phyloP scores from a whole-genome alignment of 768 basidiomycete species.

The Boletus barrowsii region DNA sequence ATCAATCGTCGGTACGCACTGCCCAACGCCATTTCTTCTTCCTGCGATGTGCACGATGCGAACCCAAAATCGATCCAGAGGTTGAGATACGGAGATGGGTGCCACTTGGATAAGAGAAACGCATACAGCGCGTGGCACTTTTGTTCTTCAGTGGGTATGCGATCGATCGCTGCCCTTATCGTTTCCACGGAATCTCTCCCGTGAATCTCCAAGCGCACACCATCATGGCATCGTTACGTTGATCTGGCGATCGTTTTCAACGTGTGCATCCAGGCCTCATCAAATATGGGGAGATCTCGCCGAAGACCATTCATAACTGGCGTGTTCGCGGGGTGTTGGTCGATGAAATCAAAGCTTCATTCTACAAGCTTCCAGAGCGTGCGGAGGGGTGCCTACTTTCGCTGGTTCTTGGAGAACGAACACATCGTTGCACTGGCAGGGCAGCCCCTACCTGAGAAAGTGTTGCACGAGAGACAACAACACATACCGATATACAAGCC shows the following conservation, averaged over 20 bases:
- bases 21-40: not conserved
- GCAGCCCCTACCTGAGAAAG: not conserved
- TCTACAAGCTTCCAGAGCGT: too few relatives aligned
- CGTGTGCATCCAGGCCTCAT: conserved; percentile 2
- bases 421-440: not conserved
- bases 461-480: not conserved
- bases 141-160: not conserved
- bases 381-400: not conserved
- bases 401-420: conserved; percentile 5
- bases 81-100: not conserved
- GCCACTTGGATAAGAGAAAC: not conserved
- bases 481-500: conserved; percentile 4
- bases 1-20: not conserved
- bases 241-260: not conserved
- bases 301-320: conserved; percentile 2
- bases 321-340: conserved; percentile 1
- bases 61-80: conserved; percentile 2
- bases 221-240: not conserved
- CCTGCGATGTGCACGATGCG: not conserved
- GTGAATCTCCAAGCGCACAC: not conserved
- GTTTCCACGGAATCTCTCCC: not conserved
- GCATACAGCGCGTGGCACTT: not conserved
- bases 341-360: too few relatives aligned
- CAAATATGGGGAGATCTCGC: not conserved
- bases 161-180: not conserved